These are phyloP conservation scores for Periconia macrospinosa DNA, from an alignment of 2,329 filamentous ascomycete genomes.

Conservation along the genomic window DNA sequence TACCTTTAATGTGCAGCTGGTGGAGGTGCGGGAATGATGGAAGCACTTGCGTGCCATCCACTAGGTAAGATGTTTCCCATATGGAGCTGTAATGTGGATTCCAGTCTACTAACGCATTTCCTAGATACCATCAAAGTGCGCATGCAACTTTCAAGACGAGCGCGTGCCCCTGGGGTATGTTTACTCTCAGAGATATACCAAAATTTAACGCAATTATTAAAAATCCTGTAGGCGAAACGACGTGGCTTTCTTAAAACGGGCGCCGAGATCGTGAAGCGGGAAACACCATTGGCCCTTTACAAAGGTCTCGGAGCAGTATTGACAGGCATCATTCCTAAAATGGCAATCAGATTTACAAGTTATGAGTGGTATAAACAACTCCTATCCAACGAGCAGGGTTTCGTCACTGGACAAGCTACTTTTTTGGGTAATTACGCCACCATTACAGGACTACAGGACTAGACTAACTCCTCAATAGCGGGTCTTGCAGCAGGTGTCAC, in stretches of 20 bases:
- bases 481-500: constrained; percentile 92
- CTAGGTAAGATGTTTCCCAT: constrained; percentile 62
- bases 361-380: constrained; percentile 94
- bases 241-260: constrained; percentile 89
- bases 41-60: constrained; percentile 93
- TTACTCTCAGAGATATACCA: background rate
- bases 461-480: constrained; percentile 52
- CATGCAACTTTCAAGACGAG: constrained; percentile 94
- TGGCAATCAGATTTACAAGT: constrained; percentile 98
- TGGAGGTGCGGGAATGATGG: constrained; percentile 98
- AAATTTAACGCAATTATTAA: background rate
- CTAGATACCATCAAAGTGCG: constrained; percentile 96
- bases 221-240: constrained; percentile 59
- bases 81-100: background rate
- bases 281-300: constrained; percentile 92
- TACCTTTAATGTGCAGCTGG: constrained; percentile 65
- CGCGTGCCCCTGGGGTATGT: constrained; percentile 74
- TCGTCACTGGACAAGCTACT: constrained; percentile 70
- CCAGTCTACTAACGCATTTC: constrained; percentile 18
- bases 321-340: constrained; percentile 96
- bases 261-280: constrained; percentile 79
- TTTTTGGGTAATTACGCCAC: constrained; percentile 60
- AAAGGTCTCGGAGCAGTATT: constrained; percentile 97
- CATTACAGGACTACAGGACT: background rate
- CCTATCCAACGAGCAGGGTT: constrained; percentile 69